Conservation (phyloP, 2,329 filamentous ascomycete genomes). For the Fusarium haematococcum region DNA sequence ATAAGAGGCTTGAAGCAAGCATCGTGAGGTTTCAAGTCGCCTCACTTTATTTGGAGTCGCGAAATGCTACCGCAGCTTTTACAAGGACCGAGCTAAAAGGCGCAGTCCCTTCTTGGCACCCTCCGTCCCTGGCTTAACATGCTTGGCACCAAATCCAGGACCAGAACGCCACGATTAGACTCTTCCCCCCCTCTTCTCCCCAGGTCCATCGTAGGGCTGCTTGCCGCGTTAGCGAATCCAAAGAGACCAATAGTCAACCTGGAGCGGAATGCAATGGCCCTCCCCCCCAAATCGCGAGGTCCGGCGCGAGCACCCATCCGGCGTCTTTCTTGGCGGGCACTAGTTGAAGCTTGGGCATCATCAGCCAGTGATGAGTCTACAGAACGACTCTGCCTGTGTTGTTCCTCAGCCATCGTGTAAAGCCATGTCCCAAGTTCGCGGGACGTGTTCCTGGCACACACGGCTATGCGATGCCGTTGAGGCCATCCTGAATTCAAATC, state of each 20-base stretch:
- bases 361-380: neutral
- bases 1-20: neutral
- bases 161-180: neutral
- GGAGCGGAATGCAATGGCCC: neutral
- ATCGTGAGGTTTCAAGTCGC: neutral
- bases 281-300: neutral
- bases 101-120: neutral
- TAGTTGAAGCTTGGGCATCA: neutral
- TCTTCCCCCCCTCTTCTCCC: neutral
- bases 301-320: conserved; percentile 9
- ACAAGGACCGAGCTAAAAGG: neutral
- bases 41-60: neutral
- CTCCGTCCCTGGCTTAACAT: neutral
- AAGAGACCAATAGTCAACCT: neutral
- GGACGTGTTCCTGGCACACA: neutral
- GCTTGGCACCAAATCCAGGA: neutral
- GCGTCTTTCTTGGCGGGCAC: neutral
- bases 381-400: neutral
- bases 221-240: neutral
- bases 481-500: neutral
- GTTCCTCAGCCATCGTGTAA: neutral
- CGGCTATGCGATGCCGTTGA: conserved; percentile 4
- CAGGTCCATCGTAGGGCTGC: neutral
- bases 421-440: neutral
- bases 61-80: neutral